Base-by-base conservation (phyloP, 495 filamentous ascomycete genomes). In the Amniculicola lignicola region DNA sequence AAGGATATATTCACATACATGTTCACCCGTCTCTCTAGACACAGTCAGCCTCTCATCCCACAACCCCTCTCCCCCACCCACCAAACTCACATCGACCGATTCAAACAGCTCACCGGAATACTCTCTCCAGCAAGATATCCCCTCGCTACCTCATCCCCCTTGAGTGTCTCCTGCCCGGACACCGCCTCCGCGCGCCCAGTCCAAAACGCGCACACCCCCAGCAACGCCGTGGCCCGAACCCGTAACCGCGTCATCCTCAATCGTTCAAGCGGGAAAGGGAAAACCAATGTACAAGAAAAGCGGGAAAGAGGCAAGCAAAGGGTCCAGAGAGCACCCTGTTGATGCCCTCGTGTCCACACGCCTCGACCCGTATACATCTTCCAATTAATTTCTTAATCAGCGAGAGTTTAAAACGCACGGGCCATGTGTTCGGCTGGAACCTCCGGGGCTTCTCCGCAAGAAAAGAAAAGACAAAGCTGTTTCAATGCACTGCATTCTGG, bases 61-160 rank as follows among this genome's bases (percentile, higher is more conserved):
- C n/a, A 24, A 40, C 15, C 36, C 6, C 10, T 40, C 35, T 5
- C n/a, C 4, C 7, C 29, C 16, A 29, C 18, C n/a, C 23, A 2
- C 21, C 9, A 3, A 4, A 59, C 55, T 47, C 15, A 88, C 84
- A 82, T 77, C 11, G 80, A 82, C 53, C 85, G 67, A 65, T 87
- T 85, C 60, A 88, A 64, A 70, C 85, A 88, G 36, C 71, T 80
- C 21, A 88, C 82, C 15, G 82, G 81, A 54, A 88, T 81, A 16
- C 47, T 48, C 25, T 74, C 64, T 6, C 72, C 74, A 49, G 69
- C 62, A 45, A 67, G 67, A 58, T 78, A 78, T 24, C 61, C 62
- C 12, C 51, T 53, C 54, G 54, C 51, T 37, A 58, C 47, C 23
- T 44, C 49, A 25, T 19, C 24, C n/a, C 27, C 9, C 22, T 66